A percentile compares a stretch with the other conserved stretches of the same genome.
These are phyloP conservation scores for Eremothecium coryli DNA, from an alignment of 1,139 yeast genomes.

Conservation along the genomic window DNA sequence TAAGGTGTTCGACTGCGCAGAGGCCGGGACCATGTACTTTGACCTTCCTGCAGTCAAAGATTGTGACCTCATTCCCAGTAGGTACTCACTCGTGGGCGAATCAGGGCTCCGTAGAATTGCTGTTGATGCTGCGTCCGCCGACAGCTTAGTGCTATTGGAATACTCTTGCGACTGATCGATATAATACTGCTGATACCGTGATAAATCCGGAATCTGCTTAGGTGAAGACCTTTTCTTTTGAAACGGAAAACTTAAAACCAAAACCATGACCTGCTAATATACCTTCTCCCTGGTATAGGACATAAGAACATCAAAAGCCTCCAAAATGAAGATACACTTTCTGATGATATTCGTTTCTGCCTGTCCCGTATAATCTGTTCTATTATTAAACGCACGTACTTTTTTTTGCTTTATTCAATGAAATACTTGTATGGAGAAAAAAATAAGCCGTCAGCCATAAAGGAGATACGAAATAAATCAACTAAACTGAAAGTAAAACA, in stretches of 20 bases:
- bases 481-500: too few relatives aligned
- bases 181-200: constrained; percentile 29
- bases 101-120: constrained; percentile 12
- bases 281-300: too few relatives aligned
- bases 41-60: constrained; percentile 10
- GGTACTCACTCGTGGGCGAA: background rate
- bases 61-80: constrained; percentile 6
- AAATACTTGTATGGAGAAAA: background rate
- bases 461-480: too few relatives aligned
- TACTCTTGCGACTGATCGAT: constrained; percentile 16
- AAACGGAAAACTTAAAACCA: background rate
- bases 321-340: too few relatives aligned
- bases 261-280: too few relatives aligned
- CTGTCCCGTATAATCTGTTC: background rate
- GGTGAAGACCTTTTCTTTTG: background rate
- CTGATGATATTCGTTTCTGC: too few relatives aligned
- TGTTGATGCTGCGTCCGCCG: constrained; percentile 29
- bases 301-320: too few relatives aligned
- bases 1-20: constrained; percentile 10
- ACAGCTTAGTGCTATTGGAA: constrained; percentile 17
- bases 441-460: too few relatives aligned
- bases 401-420: background rate
- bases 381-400: background rate
- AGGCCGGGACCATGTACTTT: constrained; percentile 5
- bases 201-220: constrained; percentile 25